phyloP scores from a whole-genome alignment of 1,284 basidiomycete genomes.

The Ustilago curta region DNA sequence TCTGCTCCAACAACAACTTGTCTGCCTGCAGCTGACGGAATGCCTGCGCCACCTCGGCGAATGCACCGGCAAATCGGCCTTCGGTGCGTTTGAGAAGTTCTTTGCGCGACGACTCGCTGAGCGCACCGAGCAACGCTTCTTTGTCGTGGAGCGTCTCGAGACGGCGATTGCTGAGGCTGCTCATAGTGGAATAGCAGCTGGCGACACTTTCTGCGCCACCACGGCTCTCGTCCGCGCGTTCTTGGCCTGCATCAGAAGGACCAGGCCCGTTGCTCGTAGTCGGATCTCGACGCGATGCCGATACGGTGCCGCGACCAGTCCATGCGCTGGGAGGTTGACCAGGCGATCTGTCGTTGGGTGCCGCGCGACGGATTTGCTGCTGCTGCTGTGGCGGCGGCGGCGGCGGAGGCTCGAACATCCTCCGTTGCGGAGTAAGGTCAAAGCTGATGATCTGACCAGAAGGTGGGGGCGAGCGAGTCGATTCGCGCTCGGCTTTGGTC shows the following conservation, averaged over 20 bases:
- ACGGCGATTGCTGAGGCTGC: conserved; percentile 44
- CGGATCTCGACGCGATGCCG: neutral
- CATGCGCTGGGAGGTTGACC: conserved; percentile 28
- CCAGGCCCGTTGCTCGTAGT: neutral
- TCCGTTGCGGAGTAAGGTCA: conserved; percentile 6
- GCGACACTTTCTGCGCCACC: conserved; percentile 22
- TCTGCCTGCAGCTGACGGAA: conserved; percentile 64
- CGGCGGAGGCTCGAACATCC: neutral
- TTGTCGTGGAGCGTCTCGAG: conserved; percentile 51
- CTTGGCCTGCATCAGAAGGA: conserved; percentile 18
- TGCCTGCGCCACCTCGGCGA: conserved; percentile 53
- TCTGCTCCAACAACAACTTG: conserved; percentile 55
- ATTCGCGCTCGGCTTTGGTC: neutral
- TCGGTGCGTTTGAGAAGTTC: conserved; percentile 53
- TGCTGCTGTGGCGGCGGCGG: neutral
- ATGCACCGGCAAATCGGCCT: conserved; percentile 56
- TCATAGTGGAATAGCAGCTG: conserved; percentile 28
- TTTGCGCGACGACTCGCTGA: conserved; percentile 26
- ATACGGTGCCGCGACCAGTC: conserved; percentile 8
- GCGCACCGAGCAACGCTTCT: conserved; percentile 20
- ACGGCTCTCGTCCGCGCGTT: neutral
- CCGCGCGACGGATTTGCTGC: conserved; percentile 2
- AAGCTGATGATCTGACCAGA: conserved; percentile 12
- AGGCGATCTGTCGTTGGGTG: conserved; percentile 10
- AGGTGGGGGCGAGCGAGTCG: conserved; percentile 1